Evolutionary conservation across 2,329 filamentous ascomycete species (phyloP), one percentile per base, ranked within the genome.

Genomic region (Aspergillus texensis): DNA sequence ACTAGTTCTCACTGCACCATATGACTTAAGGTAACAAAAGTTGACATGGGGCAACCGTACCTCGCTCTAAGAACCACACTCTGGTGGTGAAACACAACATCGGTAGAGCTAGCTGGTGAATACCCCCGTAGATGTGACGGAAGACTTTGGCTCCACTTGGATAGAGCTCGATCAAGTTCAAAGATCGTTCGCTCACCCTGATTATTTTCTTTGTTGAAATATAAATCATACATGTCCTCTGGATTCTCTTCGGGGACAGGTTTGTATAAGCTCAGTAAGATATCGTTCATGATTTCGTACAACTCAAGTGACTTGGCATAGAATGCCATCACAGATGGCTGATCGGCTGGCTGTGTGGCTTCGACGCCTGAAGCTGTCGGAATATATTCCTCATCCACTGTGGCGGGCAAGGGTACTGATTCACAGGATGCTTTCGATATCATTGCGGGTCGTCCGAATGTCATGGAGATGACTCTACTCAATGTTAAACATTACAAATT

Each of bases 391-490:
- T 78, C 76, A 19, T 77, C 76, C 5, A 78, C 64, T 4, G 68
- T 67, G 1, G 60, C 58, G 4, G 76, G 76, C 14, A 77, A 28
- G 0, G 75, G 75, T 9, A 77, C 73, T 0, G 67, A 66, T 4
- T 65, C 68, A 34, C 67, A 70, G 0, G 72, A 71, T 1, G 63
- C 64, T 61, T 71, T 72, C 6, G 74, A 73, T 43, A 78, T 74
- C 76, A 77, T 77, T 5, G 74, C 71, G 2, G 76, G 76, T 9
- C 76, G 75, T 21, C 75, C 75, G 60, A 77, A 77, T 9, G 72
- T 76, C 76, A 78, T 78, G 11, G 75, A 74, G n/a, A 78, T 72
- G 0, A 78, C 72, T 6, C 76, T 76, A 45, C 6, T 4, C 32
- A 11, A 12, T 28, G 21, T 41, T 53, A 64, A 58, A 9, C 39